Evolutionary conservation across 2,329 filamentous ascomycete genomes (phyloP), one percentile per base, ranked within the genome.

Genomic region (Leptographium lundbergii): DNA sequence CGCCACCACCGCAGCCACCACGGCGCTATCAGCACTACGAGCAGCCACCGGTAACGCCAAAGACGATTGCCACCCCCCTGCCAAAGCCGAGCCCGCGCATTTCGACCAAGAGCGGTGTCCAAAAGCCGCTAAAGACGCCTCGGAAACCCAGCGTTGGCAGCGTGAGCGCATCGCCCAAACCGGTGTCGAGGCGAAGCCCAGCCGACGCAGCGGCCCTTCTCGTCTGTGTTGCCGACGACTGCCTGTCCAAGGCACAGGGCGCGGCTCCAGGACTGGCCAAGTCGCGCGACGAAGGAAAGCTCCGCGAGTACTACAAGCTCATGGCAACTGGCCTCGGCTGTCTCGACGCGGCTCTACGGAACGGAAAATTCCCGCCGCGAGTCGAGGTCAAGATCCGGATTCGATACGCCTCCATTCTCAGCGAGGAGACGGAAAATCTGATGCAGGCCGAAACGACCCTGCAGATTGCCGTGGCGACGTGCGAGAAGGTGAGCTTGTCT

Each of bases 381-480:
- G 74, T 83, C 53, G 88, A 91, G 69, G 88, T 86, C 11, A 81
- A 80, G 59, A 73, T 90, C 57, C 80, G 86, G 32, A 70, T 91
- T 50, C 79, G 86, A 66, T 90, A 91, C 70, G 87, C 87, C 1
- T 82, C 80, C 39, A 73, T 91, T 7, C 70, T 92, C 27, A 79
- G 84, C 45, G 84, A 89, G 63, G 88, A 92, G 71, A 91, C 88
- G 2, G 85, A 88, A 39, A 91, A 91, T 63, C 74, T 84, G 13
- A 84, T 83, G 73, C 84, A 89, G 65, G 85, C 86, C 1, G 88
- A 91, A 69, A 86, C 84, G 14, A 77, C 84, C 4, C 70, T 92
- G 59, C 85, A 81, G 48, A 89, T 88, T 70, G 87, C 86, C 7
- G 84, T 88, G 58, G 79, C 81, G 2, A 73, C 88, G 2, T 88